phyloP scores from a whole-genome alignment of 192 early-diverging fungal genomes.

The Coemansia sp. region DNA sequence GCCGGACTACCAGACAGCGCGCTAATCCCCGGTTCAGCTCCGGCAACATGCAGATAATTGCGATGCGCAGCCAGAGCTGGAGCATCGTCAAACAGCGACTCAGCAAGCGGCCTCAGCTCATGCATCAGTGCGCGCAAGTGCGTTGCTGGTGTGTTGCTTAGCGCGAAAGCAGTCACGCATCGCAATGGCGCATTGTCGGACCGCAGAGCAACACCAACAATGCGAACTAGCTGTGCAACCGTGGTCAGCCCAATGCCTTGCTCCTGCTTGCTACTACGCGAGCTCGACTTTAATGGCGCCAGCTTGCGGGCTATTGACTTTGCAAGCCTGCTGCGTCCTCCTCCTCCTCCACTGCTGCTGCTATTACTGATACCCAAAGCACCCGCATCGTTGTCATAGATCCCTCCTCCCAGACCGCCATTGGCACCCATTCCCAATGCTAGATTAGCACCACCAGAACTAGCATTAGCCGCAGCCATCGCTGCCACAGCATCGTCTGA shows the following conservation, averaged over 20 bases:
- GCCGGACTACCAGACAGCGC: conserved; percentile 18
- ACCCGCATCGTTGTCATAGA: not conserved
- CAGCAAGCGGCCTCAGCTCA: conserved; percentile 46
- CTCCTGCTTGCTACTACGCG: conserved; percentile 44
- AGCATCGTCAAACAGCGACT: conserved; percentile 47
- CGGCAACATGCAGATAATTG: conserved; percentile 45
- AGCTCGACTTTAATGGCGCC: conserved; percentile 42
- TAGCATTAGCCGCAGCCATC: conserved; percentile 3
- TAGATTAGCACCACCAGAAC: not conserved
- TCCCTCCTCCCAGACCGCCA: not conserved
- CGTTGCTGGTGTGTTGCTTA: conserved; percentile 34
- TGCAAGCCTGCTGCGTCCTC: conserved; percentile 42
- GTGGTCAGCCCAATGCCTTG: conserved; percentile 44
- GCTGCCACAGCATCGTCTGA: conserved; percentile 12
- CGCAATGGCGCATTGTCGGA: conserved; percentile 50
- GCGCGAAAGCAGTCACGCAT: conserved; percentile 31
- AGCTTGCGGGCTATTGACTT: conserved; percentile 52
- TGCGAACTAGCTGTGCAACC: conserved; percentile 51
- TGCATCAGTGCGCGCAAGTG: conserved; percentile 47
- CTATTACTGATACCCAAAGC: not conserved
- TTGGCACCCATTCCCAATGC: not conserved
- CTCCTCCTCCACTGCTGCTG: conserved; percentile 7
- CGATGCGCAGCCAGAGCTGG: conserved; percentile 31
- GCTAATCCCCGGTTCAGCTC: conserved; percentile 16
- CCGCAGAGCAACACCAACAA: conserved; percentile 32